These are phyloP conservation scores for Neofusicoccum cordaticola DNA, from an alignment of 2,329 filamentous ascomycete species.

Conservation along the genomic window DNA sequence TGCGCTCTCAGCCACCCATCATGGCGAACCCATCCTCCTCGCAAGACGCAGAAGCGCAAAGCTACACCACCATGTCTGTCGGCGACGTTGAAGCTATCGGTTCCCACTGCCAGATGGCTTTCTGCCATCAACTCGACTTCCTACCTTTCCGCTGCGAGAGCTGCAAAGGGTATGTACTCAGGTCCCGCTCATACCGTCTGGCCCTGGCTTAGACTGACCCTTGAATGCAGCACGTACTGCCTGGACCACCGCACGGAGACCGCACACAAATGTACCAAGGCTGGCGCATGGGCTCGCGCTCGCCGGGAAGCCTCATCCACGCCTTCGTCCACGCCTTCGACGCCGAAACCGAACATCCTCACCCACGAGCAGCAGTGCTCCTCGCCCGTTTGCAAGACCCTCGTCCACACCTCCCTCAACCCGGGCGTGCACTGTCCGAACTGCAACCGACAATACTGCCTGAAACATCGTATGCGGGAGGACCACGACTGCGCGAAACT, in stretches of 20 bases:
- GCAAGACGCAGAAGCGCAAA: conserved; percentile 39
- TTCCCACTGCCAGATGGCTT: conserved; percentile 83
- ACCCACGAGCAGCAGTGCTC: conserved; percentile 68
- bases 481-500: conserved; percentile 84
- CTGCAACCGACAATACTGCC: conserved; percentile 73
- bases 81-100: conserved; percentile 82
- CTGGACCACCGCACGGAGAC: conserved; percentile 89
- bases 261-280: conserved; percentile 66
- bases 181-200: too few species aligned
- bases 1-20: not conserved
- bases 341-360: conserved; percentile 53
- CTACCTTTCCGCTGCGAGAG: conserved; percentile 92
- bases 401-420: conserved; percentile 65
- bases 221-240: conserved; percentile 67
- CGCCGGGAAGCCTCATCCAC: conserved; percentile 40
- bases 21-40: not conserved
- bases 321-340: conserved; percentile 26
- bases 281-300: conserved; percentile 58
- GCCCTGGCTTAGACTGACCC: not conserved
- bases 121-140: conserved; percentile 94
- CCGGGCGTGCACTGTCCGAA: conserved; percentile 68
- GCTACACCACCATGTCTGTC: conserved; percentile 70
- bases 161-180: conserved; percentile 57
- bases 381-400: conserved; percentile 64
- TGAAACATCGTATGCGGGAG: conserved; percentile 72